Conservation (phyloP, 768 basidiomycete genomes). For the Tulasnella sp. region DNA sequence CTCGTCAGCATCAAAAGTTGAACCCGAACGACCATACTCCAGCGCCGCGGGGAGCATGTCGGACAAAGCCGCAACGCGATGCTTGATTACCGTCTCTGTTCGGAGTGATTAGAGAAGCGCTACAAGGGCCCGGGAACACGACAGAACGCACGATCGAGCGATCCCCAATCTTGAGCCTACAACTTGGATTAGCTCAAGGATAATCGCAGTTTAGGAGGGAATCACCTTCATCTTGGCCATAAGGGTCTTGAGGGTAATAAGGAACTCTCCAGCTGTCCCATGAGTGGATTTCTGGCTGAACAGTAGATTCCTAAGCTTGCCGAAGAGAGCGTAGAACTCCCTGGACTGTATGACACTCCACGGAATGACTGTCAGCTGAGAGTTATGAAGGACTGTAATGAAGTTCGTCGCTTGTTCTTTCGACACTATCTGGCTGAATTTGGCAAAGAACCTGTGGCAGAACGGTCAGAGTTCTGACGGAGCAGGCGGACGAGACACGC, state of each 20-base stretch:
- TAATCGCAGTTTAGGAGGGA: constrained; percentile 12
- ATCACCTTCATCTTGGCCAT: constrained; percentile 69
- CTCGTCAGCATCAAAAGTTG: constrained; percentile 52
- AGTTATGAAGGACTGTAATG: constrained; percentile 61
- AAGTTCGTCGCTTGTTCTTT: constrained; percentile 65
- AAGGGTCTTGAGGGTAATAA: constrained; percentile 61
- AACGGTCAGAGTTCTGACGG: neutral
- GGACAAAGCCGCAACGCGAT: constrained; percentile 43
- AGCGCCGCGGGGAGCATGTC: constrained; percentile 54
- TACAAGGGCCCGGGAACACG: neutral
- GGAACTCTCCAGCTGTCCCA: constrained; percentile 56
- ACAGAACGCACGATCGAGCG: constrained; percentile 58
- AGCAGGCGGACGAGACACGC: constrained; percentile 36
- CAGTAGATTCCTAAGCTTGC: constrained; percentile 51
- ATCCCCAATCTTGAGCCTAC: constrained; percentile 55
- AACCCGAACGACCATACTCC: constrained; percentile 52
- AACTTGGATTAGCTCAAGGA: neutral
- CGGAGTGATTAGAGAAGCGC: constrained; percentile 49
- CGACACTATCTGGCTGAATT: constrained; percentile 65
- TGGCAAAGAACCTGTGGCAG: constrained; percentile 54
- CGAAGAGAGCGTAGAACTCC: constrained; percentile 63
- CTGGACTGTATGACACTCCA: constrained; percentile 70
- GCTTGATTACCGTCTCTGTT: constrained; percentile 43
- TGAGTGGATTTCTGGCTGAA: constrained; percentile 58
- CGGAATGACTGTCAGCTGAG: constrained; percentile 60